Evolutionary conservation across 1,139 yeast species (phyloP), one percentile per base, ranked within the genome.

Genomic region (Diutina mesorugosa): DNA sequence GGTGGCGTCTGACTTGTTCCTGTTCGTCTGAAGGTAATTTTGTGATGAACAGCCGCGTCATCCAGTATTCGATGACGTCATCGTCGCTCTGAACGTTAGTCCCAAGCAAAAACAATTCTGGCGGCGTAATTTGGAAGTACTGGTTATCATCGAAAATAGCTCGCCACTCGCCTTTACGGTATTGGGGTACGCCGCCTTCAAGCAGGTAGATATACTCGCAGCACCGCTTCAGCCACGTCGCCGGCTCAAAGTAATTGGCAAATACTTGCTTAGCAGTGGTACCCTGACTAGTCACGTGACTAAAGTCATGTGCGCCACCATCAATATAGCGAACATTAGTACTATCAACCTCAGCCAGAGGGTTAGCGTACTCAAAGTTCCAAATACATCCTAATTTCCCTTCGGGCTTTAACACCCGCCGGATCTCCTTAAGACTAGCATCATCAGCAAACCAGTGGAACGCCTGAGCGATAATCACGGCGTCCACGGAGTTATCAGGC

Each of bases 381-480:
- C 89, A 84, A 58, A 84, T 76, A 56, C 82, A 65, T 0, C 84
- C 87, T 38, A 84, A 70, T 21, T 67, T 70, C 0, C 85, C 84
- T 8, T 57, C 55, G 2, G 72, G 70, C 61, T 78, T 80, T 61
- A 84, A 70, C 0, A 83, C 81, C 32, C 88, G 69, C 48, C 69
- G 63, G 38, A 84, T 65, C 63, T 84, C 88, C 57, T 69, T 66
- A 47, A 84, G 65, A 1, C 85, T 72, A 5, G 69, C 72, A 2
- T 61, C 58, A 62, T 81, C 84, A 16, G 83, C 76, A 66, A 84
- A 84, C 89, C 89, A 84, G 62, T 84, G 89, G 66, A 80, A 84
- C 0, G 83, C 89, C 62, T 84, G 88, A 0, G 89, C 87, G 12
- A 80, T 68, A n/a, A 82, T 68, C 0, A 84, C 71, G 0, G 78